These are phyloP conservation scores for Cylindrotheca closterium DNA, from an alignment of 108 stramenopile species.

Conservation along the genomic window DNA sequence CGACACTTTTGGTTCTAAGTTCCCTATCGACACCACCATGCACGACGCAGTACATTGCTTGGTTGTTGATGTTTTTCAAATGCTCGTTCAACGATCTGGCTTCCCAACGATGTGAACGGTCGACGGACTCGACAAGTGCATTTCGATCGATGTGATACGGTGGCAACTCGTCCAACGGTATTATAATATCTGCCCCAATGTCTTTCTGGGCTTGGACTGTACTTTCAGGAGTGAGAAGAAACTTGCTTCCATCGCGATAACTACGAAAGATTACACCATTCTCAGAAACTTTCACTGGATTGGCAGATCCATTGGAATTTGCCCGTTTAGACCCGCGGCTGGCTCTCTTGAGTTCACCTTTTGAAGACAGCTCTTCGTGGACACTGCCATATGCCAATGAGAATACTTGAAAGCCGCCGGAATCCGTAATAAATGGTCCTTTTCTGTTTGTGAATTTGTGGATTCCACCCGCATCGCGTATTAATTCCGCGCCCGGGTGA, in stretches of 20 bases:
- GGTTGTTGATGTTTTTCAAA: slow-evolving; percentile 70
- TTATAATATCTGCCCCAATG: slow-evolving; percentile 93
- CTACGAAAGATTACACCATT: slow-evolving; percentile 86
- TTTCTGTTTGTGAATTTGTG: slow-evolving; percentile 81
- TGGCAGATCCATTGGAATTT: slow-evolving; percentile 23
- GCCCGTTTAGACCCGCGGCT: slow-evolving; percentile 6
- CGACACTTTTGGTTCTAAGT: slow-evolving; percentile 70
- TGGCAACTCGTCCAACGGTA: slow-evolving; percentile 91
- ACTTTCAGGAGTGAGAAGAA: slow-evolving; percentile 87
- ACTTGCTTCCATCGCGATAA: slow-evolving; percentile 85
- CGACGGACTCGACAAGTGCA: slow-evolving; percentile 65
- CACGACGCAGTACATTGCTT: slow-evolving; percentile 93
- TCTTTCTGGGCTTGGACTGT: slow-evolving; percentile 90
- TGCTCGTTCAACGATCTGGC: slow-evolving; percentile 84
- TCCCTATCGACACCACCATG: slow-evolving; percentile 89
- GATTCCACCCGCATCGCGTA: slow-evolving; percentile 87
- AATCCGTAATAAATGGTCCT: slow-evolving; percentile 89
- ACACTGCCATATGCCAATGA: slow-evolving; percentile 84
- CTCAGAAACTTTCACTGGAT: slow-evolving; percentile 86
- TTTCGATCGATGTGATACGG: slow-evolving; percentile 83
- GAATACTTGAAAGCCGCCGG: slow-evolving; percentile 94
- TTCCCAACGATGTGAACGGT: slow-evolving; percentile 92
- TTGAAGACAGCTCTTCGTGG: slow-evolving; percentile 69
- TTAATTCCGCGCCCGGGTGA: slow-evolving; percentile 88
- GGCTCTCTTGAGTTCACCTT: slow-evolving; percentile 83